Conservation (phyloP, 257 asterid genomes). For the Przewalskia tangutica region DNA sequence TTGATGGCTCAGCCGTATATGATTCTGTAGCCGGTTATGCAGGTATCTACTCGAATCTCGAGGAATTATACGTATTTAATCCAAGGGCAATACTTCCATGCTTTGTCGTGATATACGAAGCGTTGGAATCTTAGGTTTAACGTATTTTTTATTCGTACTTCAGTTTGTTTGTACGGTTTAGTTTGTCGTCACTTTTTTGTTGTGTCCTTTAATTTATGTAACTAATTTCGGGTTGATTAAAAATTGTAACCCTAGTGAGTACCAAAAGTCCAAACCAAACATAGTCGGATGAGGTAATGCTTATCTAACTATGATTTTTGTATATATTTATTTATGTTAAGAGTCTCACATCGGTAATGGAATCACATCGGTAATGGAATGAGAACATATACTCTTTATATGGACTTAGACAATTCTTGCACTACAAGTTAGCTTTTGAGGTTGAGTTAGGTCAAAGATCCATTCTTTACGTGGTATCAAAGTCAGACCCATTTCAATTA, state of each 20-base stretch:
- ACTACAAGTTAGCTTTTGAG: too few relatives aligned
- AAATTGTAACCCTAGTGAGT: not conserved
- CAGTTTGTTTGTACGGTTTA: slow-evolving; percentile 7
- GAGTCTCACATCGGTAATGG: too few relatives aligned
- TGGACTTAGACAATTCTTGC: too few relatives aligned
- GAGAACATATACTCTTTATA: too few relatives aligned
- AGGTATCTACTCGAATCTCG: slow-evolving; percentile 31
- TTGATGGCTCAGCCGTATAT: not conserved
- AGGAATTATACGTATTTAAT: slow-evolving; percentile 42
- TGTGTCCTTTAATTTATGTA: not conserved
- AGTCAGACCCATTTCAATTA: too few relatives aligned
- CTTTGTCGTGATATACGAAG: slow-evolving; percentile 44
- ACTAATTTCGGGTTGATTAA: slow-evolving; percentile 2
- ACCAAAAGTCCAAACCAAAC: not conserved
- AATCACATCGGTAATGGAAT: too few relatives aligned
- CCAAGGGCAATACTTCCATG: slow-evolving; percentile 51
- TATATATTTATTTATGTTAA: not conserved
- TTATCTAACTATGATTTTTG: not conserved
- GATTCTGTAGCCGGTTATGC: slow-evolving; percentile 35
- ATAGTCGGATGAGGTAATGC: not conserved
- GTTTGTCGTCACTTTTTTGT: not conserved
- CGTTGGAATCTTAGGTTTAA: slow-evolving; percentile 22
- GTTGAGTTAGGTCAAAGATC: too few relatives aligned
- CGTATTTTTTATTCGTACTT: not conserved
- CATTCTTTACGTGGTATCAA: too few relatives aligned